Evolutionary conservation across 257 asterid genomes (phyloP).

Genomic region (Gardenia jasminoides): DNA sequence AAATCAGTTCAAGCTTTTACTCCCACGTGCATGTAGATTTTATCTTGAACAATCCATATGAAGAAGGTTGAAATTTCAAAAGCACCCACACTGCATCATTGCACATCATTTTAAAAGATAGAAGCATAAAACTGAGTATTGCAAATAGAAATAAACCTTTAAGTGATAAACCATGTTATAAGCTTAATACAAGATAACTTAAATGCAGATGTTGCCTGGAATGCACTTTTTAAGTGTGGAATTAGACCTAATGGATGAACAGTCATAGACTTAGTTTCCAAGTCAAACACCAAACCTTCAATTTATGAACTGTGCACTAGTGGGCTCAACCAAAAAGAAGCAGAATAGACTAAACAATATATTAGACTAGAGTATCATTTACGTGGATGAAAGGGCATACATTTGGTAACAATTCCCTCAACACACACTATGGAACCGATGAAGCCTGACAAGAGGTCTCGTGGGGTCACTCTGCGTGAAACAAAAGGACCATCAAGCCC

Average conservation of each 20-base stretch:
- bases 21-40: background rate
- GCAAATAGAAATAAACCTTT: background rate
- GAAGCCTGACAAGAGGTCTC: conserved; percentile 89
- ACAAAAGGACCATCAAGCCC: conserved; percentile 97
- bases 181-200: background rate
- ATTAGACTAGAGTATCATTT: background rate
- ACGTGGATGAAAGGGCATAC: conserved; percentile 28
- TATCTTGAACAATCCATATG: background rate
- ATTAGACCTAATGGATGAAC: background rate
- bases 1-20: background rate
- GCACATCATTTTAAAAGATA: background rate
- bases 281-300: background rate
- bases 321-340: background rate
- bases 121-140: background rate
- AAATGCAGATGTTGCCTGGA: background rate
- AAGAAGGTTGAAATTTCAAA: no score
- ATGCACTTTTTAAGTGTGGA: background rate
- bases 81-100: background rate
- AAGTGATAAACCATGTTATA: background rate
- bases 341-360: background rate
- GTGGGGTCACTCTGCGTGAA: conserved; percentile 89
- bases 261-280: background rate
- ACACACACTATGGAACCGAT: conserved; percentile 95
- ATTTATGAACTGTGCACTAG: background rate
- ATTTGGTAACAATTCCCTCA: conserved; percentile 91